Evolutionary conservation across 208 protist genomes (phyloP).

Genomic region (Acanthamoeba healyi): DNA sequence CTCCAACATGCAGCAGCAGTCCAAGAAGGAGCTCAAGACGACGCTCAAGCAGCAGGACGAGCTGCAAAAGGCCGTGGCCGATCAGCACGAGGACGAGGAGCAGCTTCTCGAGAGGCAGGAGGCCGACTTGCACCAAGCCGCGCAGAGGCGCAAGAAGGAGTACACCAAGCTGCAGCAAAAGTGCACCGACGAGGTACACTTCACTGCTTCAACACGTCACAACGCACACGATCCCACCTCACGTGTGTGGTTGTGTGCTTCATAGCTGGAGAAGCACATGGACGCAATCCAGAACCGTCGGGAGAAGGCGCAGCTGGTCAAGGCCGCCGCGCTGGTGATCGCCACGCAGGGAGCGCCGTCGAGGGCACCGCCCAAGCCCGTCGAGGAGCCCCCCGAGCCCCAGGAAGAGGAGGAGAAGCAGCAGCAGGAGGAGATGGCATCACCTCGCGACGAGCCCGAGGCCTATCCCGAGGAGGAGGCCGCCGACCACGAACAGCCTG

Average conservation of each 20-base stretch:
- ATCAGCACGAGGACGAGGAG: conserved; percentile 38
- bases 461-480: not conserved
- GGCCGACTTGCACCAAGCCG: not conserved
- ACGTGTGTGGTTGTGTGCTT: not conserved
- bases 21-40: not conserved
- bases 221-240: not conserved
- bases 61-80: not conserved
- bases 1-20: not conserved
- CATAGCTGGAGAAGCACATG: not conserved
- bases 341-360: not conserved
- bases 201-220: not conserved
- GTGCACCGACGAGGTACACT: not conserved
- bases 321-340: conserved; percentile 27
- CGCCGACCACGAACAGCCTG: not conserved
- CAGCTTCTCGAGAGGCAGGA: not conserved
- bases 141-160: conserved; percentile 6
- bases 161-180: not conserved
- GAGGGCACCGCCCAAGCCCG: not conserved
- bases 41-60: conserved; percentile 33
- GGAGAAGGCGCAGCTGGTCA: conserved; percentile 3
- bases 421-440: too few species aligned
- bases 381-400: not conserved
- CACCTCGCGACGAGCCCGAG: too few species aligned
- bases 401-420: not conserved
- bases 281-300: not conserved